A percentile compares a stretch with the other conserved stretches of the same genome.
Conservation (phyloP, 1,284 basidiomycete genomes). For the Caloboletus firmus region DNA sequence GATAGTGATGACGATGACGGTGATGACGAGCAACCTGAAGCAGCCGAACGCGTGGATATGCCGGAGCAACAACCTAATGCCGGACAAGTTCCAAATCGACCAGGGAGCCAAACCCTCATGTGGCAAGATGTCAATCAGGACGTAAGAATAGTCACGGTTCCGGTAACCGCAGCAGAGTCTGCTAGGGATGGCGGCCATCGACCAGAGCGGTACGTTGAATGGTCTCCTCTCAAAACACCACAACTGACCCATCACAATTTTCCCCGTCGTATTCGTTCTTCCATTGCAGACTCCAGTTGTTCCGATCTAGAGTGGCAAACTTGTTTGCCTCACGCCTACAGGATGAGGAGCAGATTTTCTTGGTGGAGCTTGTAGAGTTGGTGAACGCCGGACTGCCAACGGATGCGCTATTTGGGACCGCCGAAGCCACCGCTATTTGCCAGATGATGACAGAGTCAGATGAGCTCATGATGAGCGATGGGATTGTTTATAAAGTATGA, state of each 20-base stretch:
- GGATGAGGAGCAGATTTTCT: constrained; percentile 75
- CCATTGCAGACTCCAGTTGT: constrained; percentile 63
- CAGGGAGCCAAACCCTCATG: constrained; percentile 46
- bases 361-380: constrained; percentile 69
- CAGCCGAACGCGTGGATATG: constrained; percentile 53
- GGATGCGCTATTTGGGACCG: constrained; percentile 72
- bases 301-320: constrained; percentile 72
- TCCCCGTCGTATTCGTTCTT: constrained; percentile 5
- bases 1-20: constrained; percentile 45
- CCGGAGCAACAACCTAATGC: constrained; percentile 34
- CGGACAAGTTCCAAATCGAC: constrained; percentile 35
- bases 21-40: constrained; percentile 40
- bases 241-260: constrained; percentile 4
- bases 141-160: constrained; percentile 57
- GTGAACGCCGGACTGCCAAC: constrained; percentile 79
- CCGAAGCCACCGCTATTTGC: constrained; percentile 77
- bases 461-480: constrained; percentile 87
- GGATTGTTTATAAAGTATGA: constrained; percentile 73
- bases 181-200: constrained; percentile 44
- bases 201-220: constrained; percentile 54
- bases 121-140: constrained; percentile 68
- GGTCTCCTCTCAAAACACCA: not conserved
- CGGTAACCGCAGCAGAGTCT: constrained; percentile 35
- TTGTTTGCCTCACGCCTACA: constrained; percentile 68
- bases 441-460: constrained; percentile 80